Base-by-base conservation (phyloP, 2,329 filamentous ascomycete species). In the Lithohypha guttulata region DNA sequence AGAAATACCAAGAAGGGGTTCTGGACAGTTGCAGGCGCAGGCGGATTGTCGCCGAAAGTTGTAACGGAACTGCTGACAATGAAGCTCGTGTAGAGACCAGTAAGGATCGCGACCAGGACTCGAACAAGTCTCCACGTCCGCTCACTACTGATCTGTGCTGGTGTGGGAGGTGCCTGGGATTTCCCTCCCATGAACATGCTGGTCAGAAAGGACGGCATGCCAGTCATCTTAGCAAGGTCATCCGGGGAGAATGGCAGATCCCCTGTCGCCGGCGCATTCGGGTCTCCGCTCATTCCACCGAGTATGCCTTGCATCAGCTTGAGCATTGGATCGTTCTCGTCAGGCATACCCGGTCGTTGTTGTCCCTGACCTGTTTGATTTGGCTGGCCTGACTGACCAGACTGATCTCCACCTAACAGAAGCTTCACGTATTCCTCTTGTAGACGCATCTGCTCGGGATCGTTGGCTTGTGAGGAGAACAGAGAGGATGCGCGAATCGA, bases 101-200 rank as follows among this genome's bases (percentile, higher is more conserved):
- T 59, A 2, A 57, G 51, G n/a, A 77, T 53, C 3, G 74, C 67
- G 53, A 78, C 76, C 11, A 77, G 31, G 4, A 69, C 65, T 51
- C 79, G 76, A 7, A 77, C 53, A 15, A 73, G 55, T 37, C 72
- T 69, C 75, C 75, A 79, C 7, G 71, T 47, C 29, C 48, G 52
- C 23, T 54, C 46, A 9, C 52, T 52, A 38, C 56, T 56, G 46
- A 59, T 53, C 43, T 62, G 55, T 31, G 55, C 51, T 10, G 60
- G 54, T 3, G 56, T 57, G 41, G 57, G 59, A 42, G 55, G 60
- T 52, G 37, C 59, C 53, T 59, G 55, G 22, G 56, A 52, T 15
- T 55, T 57, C 41, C 58, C 56, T 23, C 57, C 58, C 27, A 63
- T 44, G 3, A 53, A 50, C 53, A 57, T 60, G 51, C 50, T 62